phyloP scores from a whole-genome alignment of 2,329 filamentous ascomycete genomes.

The Cladosporium sp. region DNA sequence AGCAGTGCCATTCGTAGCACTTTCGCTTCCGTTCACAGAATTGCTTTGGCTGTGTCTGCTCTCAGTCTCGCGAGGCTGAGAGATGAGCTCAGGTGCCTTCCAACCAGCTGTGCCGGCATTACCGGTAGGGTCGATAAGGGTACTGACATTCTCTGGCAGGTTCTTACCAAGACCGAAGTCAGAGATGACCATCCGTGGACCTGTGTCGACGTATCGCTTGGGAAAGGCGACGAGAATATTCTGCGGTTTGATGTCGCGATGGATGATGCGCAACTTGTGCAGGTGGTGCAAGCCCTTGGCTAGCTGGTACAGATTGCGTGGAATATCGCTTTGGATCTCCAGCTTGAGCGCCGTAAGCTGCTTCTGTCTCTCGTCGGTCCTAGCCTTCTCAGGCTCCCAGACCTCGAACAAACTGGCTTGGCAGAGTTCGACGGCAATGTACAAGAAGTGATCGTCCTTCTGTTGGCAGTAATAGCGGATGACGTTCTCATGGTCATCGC shows the following conservation, averaged over 20 bases:
- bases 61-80: conserved; percentile 47
- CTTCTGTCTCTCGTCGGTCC: conserved; percentile 35
- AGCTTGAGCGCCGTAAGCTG: conserved; percentile 57
- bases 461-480: conserved; percentile 95
- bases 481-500: conserved; percentile 92
- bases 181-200: conserved; percentile 84
- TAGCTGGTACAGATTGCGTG: conserved; percentile 79
- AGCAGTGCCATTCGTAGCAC: conserved; percentile 42
- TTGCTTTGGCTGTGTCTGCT: conserved; percentile 41
- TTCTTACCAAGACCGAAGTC: conserved; percentile 99
- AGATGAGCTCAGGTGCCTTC: conserved; percentile 89
- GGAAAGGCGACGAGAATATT: conserved; percentile 82
- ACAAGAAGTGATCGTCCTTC: conserved; percentile 81
- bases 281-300: conserved; percentile 83
- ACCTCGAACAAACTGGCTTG: conserved; percentile 91
- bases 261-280: conserved; percentile 88
- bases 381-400: conserved; percentile 78
- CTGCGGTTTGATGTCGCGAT: conserved; percentile 94
- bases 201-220: conserved; percentile 57
- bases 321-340: conserved; percentile 69
- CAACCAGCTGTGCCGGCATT: conserved; percentile 93
- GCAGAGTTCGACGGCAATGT: conserved; percentile 92
- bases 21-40: conserved; percentile 48
- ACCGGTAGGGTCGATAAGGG: conserved; percentile 88
- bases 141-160: conserved; percentile 87